Evolutionary conservation across 371 early-diverging fungal species (phyloP), one percentile per base, ranked within the genome.

Genomic region (Mucor ambiguus): DNA sequence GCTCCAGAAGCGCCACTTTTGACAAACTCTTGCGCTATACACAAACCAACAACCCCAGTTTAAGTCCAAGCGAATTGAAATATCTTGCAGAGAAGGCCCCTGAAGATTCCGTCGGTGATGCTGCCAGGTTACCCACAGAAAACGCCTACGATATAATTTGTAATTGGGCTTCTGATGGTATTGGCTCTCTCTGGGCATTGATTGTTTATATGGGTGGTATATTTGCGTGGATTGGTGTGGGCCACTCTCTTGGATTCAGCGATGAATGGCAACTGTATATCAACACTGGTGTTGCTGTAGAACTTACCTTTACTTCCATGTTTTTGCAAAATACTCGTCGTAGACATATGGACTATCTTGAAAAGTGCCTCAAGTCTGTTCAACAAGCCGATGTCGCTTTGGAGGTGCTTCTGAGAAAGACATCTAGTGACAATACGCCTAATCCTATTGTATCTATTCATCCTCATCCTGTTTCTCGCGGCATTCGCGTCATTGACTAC

Each of bases 191-290:
- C 11, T 43, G n/a, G 14, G n/a, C 65, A 12, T 43, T 64, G 11
- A 18, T 57, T 5, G 18, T 68, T 12, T 72, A 60, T 33, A 49
- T 61, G 32, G 55, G 55, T 54, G 72, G 72, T 32, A 54, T 72
- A 8, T 18, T 72, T 24, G 68, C 48, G 6, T 72, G 72, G 72
- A 30, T 72, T 38, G 60, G 58, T 30, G 16, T 72, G 29, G 72
- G 72, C 14, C 35, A 54, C 28, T 43, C 29, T 33, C 55, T 69
- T 20, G 64, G 33, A n/a, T 72, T 35, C 30, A 58, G 56, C 49
- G 61, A 72, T 61, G 33, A 41, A 29, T 72, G 72, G 72, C 72
- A 72, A 28, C 61, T 72, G 5, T 72, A 72, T 56, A 63, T 63
- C n/a, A 71, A 71, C 43, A 62, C 71, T 60, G 72, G 58, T 58